These are phyloP conservation scores for Persicaria tinctoria DNA, from an alignment of 148 eudicot genomes.

Conservation along the genomic window DNA sequence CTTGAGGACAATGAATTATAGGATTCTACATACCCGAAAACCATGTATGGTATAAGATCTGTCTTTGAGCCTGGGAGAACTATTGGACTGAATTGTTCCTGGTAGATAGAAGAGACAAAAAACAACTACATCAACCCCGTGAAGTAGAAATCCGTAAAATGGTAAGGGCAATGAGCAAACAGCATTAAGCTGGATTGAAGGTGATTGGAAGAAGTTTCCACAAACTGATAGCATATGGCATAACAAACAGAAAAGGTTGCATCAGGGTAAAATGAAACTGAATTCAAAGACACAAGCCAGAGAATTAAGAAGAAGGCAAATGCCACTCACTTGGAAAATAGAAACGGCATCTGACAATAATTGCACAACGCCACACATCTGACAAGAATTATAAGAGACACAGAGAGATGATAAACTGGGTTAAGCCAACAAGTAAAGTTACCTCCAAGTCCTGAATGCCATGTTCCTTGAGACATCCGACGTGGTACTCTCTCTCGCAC, in stretches of 20 bases:
- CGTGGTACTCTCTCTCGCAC: slow-evolving; percentile 84
- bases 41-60: slow-evolving; percentile 84
- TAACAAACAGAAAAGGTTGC: neutral
- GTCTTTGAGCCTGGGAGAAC: slow-evolving; percentile 31
- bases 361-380: slow-evolving; percentile 27
- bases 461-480: slow-evolving; percentile 61
- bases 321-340: slow-evolving; percentile 58
- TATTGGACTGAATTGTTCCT: slow-evolving; percentile 82
- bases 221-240: no score
- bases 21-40: slow-evolving; percentile 56
- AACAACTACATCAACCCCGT: neutral
- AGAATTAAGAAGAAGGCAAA: neutral
- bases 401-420: neutral
- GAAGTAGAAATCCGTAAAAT: no score
- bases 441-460: slow-evolving; percentile 56
- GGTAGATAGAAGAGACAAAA: neutral
- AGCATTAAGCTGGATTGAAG: no score
- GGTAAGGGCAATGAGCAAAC: no score
- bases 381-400: neutral
- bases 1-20: neutral
- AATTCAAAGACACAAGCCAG: neutral
- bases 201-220: no score
- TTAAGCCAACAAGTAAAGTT: neutral
- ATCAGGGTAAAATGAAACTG: neutral
- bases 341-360: slow-evolving; percentile 61